Conservation (phyloP, 2,329 filamentous ascomycete genomes). For the Ascochyta fabae region DNA sequence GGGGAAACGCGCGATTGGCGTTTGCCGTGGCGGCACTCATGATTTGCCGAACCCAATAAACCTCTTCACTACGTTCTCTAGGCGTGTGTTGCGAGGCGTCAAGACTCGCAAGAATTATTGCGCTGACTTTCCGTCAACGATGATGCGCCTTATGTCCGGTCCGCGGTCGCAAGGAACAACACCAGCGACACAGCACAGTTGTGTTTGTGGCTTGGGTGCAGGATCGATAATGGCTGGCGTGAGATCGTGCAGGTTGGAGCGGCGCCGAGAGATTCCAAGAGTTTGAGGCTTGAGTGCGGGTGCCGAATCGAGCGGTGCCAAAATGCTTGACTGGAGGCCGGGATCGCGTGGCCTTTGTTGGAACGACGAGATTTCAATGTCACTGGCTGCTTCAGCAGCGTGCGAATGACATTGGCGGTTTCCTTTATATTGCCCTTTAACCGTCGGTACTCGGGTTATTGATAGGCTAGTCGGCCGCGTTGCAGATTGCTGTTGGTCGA, state of each 20-base stretch:
- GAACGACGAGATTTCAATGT: neutral
- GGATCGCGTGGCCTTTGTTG: neutral
- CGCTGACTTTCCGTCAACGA: constrained; percentile 4
- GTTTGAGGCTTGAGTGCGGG: constrained; percentile 1
- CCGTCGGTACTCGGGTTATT: constrained; percentile 15
- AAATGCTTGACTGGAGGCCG: constrained; percentile 12
- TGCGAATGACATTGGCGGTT: constrained; percentile 11
- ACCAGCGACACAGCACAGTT: neutral
- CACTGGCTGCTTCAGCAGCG: constrained; percentile 10
- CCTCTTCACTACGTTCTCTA: neutral
- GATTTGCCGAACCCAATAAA: constrained; percentile 2
- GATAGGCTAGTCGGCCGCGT: constrained; percentile 1
- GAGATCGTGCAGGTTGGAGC: constrained; percentile 8
- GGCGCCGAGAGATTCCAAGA: constrained; percentile 9
- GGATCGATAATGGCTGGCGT: neutral
- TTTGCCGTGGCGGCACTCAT: constrained; percentile 17
- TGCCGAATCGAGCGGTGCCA: constrained; percentile 10
- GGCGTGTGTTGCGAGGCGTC: constrained; percentile 6
- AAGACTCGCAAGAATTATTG: constrained; percentile 17
- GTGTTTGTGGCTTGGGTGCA: constrained; percentile 9
- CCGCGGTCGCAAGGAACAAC: constrained; percentile 4
- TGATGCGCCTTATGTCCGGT: neutral
- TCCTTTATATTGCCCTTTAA: constrained; percentile 17
- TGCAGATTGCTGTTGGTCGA: constrained; percentile 2
- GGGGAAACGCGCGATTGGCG: constrained; percentile 51